Percentiles rank a stretch among this genome's conserved stretches.
Conservation (phyloP, 768 basidiomycete species). For the Cyclocybe aegerita region DNA sequence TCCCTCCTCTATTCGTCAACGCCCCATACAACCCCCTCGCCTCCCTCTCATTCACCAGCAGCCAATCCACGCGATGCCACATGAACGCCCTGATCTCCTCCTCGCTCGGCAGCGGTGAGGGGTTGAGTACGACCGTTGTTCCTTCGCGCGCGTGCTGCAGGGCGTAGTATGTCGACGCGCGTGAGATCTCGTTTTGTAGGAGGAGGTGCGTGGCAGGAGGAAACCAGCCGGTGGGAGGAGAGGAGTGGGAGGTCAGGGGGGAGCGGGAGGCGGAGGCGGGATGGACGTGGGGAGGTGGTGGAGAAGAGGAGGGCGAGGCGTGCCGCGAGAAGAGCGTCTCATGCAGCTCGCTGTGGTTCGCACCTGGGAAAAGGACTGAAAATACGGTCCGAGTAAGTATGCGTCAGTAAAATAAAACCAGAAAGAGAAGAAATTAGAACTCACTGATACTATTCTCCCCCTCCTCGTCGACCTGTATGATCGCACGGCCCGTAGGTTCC, state of each 20-base stretch:
- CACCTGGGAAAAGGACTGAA: conserved; percentile 56
- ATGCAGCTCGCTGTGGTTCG: conserved; percentile 47
- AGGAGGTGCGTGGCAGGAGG: conserved; percentile 48
- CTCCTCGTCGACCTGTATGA: conserved; percentile 55
- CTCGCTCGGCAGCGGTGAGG: conserved; percentile 51
- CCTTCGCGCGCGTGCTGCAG: conserved; percentile 21
- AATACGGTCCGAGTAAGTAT: not conserved
- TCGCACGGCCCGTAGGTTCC: conserved; percentile 57
- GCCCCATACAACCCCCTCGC: conserved; percentile 34
- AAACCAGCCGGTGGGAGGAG: conserved; percentile 18
- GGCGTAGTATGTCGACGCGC: conserved; percentile 38
- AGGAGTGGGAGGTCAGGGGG: conserved; percentile 1
- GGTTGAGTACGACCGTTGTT: conserved; percentile 47
- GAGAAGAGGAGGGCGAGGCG: not conserved
- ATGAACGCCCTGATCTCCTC: conserved; percentile 43
- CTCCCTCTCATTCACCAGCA: conserved; percentile 57
- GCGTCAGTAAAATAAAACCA: not conserved
- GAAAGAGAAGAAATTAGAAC: conserved; percentile 11
- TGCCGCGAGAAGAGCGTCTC: conserved; percentile 21
- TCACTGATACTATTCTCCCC: conserved; percentile 67
- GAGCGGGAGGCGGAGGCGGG: not conserved
- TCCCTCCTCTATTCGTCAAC: conserved; percentile 11
- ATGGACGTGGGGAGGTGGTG: too few species aligned
- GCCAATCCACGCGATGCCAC: conserved; percentile 52
- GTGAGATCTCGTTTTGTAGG: conserved; percentile 59